These are phyloP conservation scores for Apiotrichum sp. DNA, from an alignment of 1,284 basidiomycete genomes.

Conservation along the genomic window DNA sequence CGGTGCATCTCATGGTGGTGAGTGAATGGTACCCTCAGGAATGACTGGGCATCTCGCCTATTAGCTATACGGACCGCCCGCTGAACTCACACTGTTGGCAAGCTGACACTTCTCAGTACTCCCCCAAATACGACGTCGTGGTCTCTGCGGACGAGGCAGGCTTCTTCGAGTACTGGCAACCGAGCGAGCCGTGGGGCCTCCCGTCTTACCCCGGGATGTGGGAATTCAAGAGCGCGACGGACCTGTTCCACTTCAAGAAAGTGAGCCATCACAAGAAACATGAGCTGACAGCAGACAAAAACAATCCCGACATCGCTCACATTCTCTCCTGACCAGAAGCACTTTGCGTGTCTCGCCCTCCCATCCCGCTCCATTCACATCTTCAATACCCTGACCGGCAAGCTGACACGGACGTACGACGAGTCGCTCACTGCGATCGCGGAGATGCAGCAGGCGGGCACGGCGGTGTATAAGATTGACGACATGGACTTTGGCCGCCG, in stretches of 20 bases:
- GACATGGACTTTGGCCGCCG: slow-evolving; percentile 99
- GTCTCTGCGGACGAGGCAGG: slow-evolving; percentile 91
- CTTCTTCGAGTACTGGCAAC: slow-evolving; percentile 96
- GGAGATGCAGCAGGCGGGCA: slow-evolving; percentile 95
- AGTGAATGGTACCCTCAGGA: slow-evolving; percentile 37
- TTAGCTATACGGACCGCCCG: neutral
- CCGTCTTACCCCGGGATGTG: slow-evolving; percentile 77
- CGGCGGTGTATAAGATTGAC: slow-evolving; percentile 82
- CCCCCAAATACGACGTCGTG: slow-evolving; percentile 80
- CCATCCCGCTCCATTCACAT: slow-evolving; percentile 89
- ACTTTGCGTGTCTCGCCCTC: slow-evolving; percentile 86
- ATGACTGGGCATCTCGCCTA: neutral
- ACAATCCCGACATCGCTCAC: slow-evolving; percentile 84
- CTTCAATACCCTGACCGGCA: slow-evolving; percentile 85
- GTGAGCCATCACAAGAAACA: neutral
- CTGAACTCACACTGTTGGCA: too few species aligned
- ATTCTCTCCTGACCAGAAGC: slow-evolving; percentile 77
- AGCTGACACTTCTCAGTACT: slow-evolving; percentile 58
- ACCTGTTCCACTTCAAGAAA: slow-evolving; percentile 98
- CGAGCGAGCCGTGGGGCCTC: slow-evolving; percentile 73
- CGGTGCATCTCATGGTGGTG: slow-evolving; percentile 86
- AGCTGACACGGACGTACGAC: slow-evolving; percentile 87
- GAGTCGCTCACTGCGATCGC: slow-evolving; percentile 86
- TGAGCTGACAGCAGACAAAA: slow-evolving; percentile 66
- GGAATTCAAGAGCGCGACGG: slow-evolving; percentile 84